phyloP scores from a whole-genome alignment of 1,139 yeast species.

The Pichia sp. region DNA sequence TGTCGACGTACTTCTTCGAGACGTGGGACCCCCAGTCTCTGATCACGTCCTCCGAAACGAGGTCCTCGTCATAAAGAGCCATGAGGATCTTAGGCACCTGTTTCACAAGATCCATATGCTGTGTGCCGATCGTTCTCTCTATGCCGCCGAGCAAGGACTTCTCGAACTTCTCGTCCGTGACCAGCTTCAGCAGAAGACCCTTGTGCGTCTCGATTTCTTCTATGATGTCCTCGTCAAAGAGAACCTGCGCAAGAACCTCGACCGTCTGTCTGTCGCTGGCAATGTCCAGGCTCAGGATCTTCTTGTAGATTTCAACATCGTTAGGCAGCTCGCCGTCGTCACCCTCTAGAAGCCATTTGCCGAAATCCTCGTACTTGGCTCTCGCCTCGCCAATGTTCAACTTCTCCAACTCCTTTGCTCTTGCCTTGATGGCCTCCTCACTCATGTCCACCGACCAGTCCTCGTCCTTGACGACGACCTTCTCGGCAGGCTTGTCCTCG shows the following conservation, averaged over 20 bases:
- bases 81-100: slow-evolving; percentile 77
- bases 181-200: slow-evolving; percentile 76
- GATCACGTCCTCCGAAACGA: slow-evolving; percentile 77
- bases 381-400: slow-evolving; percentile 38
- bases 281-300: slow-evolving; percentile 76
- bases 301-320: slow-evolving; percentile 89
- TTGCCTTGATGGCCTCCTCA: slow-evolving; percentile 90
- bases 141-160: slow-evolving; percentile 91
- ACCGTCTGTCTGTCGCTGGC: slow-evolving; percentile 70
- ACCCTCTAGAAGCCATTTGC: slow-evolving; percentile 75
- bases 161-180: slow-evolving; percentile 65
- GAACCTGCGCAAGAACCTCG: slow-evolving; percentile 86
- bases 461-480: slow-evolving; percentile 71
- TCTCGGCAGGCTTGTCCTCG: slow-evolving; percentile 58
- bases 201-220: slow-evolving; percentile 71
- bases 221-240: slow-evolving; percentile 76
- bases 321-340: slow-evolving; percentile 50
- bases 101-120: slow-evolving; percentile 70
- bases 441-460: slow-evolving; percentile 99
- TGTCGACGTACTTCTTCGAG: slow-evolving; percentile 89
- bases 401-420: slow-evolving; percentile 80
- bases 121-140: slow-evolving; percentile 86
- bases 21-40: slow-evolving; percentile 87
- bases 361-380: slow-evolving; percentile 63
- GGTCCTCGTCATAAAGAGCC: slow-evolving; percentile 75